Percentiles rank a stretch among this genome's conserved stretches.
These are phyloP conservation scores for Penicillium sp. DNA, from an alignment of 2,329 filamentous ascomycete species.

Conservation along the genomic window DNA sequence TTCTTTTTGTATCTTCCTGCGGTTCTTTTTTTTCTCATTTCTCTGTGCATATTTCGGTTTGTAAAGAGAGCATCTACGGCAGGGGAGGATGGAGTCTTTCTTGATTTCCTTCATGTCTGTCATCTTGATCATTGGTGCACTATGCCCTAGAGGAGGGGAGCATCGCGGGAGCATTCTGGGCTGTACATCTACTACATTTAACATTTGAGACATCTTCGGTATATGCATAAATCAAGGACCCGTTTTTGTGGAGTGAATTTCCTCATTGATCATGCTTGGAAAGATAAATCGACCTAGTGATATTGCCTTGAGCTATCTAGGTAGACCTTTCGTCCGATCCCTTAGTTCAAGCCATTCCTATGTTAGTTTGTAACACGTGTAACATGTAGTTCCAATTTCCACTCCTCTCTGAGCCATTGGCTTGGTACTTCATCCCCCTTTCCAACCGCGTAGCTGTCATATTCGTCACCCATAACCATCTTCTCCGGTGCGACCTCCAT, in stretches of 20 bases:
- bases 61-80: slow-evolving; percentile 28
- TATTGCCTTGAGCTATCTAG: no score
- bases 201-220: slow-evolving; percentile 19
- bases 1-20: slow-evolving; percentile 15
- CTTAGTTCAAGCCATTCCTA: no score
- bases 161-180: slow-evolving; percentile 33
- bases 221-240: slow-evolving; percentile 4
- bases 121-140: slow-evolving; percentile 19
- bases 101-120: slow-evolving; percentile 8
- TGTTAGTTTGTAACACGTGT: no score
- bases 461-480: background rate
- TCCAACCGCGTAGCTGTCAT: background rate
- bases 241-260: no score
- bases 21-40: slow-evolving; percentile 18
- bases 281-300: no score
- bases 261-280: no score
- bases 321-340: no score
- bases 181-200: slow-evolving; percentile 29
- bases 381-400: no score
- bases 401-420: background rate
- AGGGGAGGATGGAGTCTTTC: slow-evolving; percentile 25
- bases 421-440: background rate
- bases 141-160: slow-evolving; percentile 26
- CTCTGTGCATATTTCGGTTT: slow-evolving; percentile 35
- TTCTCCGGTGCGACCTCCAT: background rate